Evolutionary conservation across 345 rosid species (phyloP), one percentile per base, ranked within the genome.

Genomic region (Dovyalis caffra): DNA sequence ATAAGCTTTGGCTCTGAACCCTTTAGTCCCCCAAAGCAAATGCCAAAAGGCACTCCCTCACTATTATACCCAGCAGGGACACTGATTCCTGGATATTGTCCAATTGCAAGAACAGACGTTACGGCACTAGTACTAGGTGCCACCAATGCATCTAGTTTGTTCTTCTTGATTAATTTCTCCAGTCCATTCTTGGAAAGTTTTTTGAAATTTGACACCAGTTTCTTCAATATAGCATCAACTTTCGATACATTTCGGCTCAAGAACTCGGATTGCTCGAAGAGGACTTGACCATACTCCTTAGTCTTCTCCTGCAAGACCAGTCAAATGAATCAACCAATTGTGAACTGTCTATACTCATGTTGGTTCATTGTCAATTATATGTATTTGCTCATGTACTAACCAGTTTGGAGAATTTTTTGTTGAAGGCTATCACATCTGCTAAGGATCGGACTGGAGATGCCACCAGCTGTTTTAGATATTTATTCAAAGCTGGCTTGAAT

Each of bases 21-120:
- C 84, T 79, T 89, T 34, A 90, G 66, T 12, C 92, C 95, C 7
- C 89, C 88, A n/a, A n/a, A n/a, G n/a, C n/a, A n/a, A n/a, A n/a
- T n/a, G n/a, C n/a, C n/a, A n/a, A n/a, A n/a, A n/a, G 71, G 91
- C 89, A 72, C 67, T 83, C 90, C 89, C 21, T 79, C 28, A 6
- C 64, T 38, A 45, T 79, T 86, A 68, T 87, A 88, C 14, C 90
- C 93, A 20, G 88, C 94, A 2, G 92, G 92, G 6, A 91, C 97
- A 28, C 31, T 88, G 28, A 91, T 86, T 64, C 88, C 93, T 21
- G 93, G 93, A 76, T 74, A 86, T 43, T 95, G 92, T 51, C 97
- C 92, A 14, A 84, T 88, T 35, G 97, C 97, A 2, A 85, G 81
- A 49, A 91, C 83, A 6, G 75, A 1, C 11, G 61, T 0, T 43